Evolutionary conservation across 2,329 filamentous ascomycete species (phyloP).

Genomic region (Lachnellula cervina): DNA sequence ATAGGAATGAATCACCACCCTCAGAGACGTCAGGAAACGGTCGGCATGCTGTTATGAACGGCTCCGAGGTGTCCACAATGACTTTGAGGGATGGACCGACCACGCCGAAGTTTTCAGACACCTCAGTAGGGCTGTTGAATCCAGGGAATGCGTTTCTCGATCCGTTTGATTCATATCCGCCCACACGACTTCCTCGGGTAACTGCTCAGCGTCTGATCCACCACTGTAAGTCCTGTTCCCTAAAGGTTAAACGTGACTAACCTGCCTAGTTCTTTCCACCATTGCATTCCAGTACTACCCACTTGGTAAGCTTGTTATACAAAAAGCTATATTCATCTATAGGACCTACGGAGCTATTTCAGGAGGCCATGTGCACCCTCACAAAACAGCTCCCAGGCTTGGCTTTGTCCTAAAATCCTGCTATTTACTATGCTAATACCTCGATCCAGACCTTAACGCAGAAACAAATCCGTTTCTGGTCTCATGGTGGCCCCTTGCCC

Average conservation of each 20-base stretch:
- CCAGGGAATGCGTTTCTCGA: slow-evolving; percentile 37
- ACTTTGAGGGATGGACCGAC: slow-evolving; percentile 24
- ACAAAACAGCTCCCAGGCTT: too few species aligned
- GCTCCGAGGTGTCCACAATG: background rate
- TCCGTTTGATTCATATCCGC: slow-evolving; percentile 53
- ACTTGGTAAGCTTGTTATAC: too few species aligned
- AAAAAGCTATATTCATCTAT: too few species aligned
- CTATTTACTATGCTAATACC: too few species aligned
- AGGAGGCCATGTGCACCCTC: too few species aligned
- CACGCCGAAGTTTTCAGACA: too few species aligned
- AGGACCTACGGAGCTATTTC: too few species aligned
- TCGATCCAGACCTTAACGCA: slow-evolving; percentile 42
- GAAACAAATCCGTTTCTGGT: slow-evolving; percentile 52
- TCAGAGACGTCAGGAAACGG: background rate
- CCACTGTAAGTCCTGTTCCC: slow-evolving; percentile 40
- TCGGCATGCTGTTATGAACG: background rate
- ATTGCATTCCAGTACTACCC: slow-evolving; percentile 59
- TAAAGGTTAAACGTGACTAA: background rate
- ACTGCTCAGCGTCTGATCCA: slow-evolving; percentile 53
- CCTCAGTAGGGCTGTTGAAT: too few species aligned
- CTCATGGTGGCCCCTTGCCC: slow-evolving; percentile 55
- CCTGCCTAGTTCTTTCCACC: slow-evolving; percentile 45
- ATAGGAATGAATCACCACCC: background rate
- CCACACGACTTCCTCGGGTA: slow-evolving; percentile 44
- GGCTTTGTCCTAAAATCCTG: too few species aligned